These are phyloP conservation scores for Lichtheimia ornata DNA, from an alignment of 371 early-diverging fungal species.

Conservation along the genomic window DNA sequence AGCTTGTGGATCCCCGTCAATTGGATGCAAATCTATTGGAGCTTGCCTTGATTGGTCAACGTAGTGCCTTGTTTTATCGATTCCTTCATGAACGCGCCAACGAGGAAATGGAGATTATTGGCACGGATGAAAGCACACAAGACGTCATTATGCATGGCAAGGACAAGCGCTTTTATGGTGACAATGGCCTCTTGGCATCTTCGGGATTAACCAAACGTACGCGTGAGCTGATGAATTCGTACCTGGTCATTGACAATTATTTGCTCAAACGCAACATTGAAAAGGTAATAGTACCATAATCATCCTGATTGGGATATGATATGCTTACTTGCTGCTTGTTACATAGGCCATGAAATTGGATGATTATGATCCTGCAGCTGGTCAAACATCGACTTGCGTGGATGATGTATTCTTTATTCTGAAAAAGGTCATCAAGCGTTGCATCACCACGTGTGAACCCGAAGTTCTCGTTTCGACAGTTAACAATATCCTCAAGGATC, in stretches of 20 bases:
- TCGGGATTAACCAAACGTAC: constrained; percentile 65
- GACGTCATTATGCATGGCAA: constrained; percentile 45
- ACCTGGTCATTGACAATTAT: constrained; percentile 73
- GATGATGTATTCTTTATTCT: constrained; percentile 93
- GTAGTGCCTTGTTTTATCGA: constrained; percentile 73
- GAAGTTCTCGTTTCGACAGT: constrained; percentile 67
- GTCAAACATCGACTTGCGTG: constrained; percentile 78
- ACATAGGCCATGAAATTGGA: constrained; percentile 58
- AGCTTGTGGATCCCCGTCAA: constrained; percentile 70
- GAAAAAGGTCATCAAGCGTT: constrained; percentile 73
- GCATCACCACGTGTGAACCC: constrained; percentile 72
- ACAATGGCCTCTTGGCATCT: constrained; percentile 48
- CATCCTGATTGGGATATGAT: not conserved
- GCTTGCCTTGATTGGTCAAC: constrained; percentile 78
- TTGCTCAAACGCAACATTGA: constrained; percentile 73
- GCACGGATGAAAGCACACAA: constrained; percentile 25
- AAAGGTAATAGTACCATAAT: constrained; percentile 58
- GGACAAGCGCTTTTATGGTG: constrained; percentile 48
- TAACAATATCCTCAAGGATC: constrained; percentile 54
- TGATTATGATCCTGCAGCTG: constrained; percentile 50
- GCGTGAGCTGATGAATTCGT: constrained; percentile 68
- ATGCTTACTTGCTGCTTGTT: not conserved
- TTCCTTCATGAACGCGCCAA: constrained; percentile 69
- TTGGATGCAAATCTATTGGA: constrained; percentile 75
- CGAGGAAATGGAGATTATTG: constrained; percentile 45